Base-by-base conservation (phyloP, 768 basidiomycete species). In the Grammothele lineata region DNA sequence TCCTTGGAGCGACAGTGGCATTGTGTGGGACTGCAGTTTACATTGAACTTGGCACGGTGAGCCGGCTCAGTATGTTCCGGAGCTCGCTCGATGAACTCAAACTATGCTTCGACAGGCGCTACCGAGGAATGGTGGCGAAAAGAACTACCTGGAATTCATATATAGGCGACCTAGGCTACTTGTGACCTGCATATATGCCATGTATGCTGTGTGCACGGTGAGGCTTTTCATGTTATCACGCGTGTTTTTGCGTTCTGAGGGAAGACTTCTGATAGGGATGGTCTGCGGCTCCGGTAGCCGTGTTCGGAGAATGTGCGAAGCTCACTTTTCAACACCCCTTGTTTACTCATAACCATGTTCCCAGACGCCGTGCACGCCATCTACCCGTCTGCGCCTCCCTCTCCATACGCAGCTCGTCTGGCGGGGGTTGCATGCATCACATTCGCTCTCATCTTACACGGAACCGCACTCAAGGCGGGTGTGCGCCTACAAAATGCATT, bases 101-200 rank as follows among this genome's bases (percentile, higher is more conserved):
- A 10, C 24, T 10, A 5, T 40, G 12, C 12, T 25, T 9, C 7
- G 17, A 32, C 24, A 86, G 81, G 83, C 78, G n/a, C 68, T 88
- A 2, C 86, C 86, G 1, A 70, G 78, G 3, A 87, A 73, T 44
- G 86, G 86, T 1, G 86, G 82, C 3, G 85, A 87, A 67, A 87
- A 87, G 66, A 84, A 81, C 42, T 88, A 87, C 55, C 64, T 88
- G 32, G 83, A 86, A 50, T 85, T 73, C 58, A 75, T 86, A n/a
- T 87, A 77, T 62, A 68, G 75, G 37, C 70, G 70, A 3, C 86
- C 85, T 5, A 73, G 69, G 40, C 84, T 81, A 55, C 62, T 88
- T 57, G 70, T 67, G 12, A 81, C 82, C 4, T 86, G 81, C 54
- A 57, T 71, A 7, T 87, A 75, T 52, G 72, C 78, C 2, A 63